These are phyloP conservation scores for Sodiomyces alkalinus DNA, from an alignment of 2,329 filamentous ascomycete species.

Conservation along the genomic window DNA sequence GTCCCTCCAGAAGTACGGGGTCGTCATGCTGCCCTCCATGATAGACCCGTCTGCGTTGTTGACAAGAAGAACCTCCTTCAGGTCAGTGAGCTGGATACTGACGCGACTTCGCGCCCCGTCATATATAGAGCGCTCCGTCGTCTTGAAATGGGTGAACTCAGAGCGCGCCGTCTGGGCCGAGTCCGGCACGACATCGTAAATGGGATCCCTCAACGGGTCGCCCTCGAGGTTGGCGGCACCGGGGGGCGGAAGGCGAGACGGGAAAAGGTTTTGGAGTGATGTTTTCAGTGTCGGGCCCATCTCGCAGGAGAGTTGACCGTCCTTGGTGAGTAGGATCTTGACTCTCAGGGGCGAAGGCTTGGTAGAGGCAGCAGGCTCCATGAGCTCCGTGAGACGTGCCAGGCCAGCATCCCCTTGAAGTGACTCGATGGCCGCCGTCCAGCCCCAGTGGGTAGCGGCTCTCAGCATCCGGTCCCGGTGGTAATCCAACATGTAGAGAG, in stretches of 20 bases:
- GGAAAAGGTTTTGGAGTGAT: constrained; percentile 37
- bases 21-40: constrained; percentile 78
- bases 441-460: constrained; percentile 41
- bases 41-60: constrained; percentile 45
- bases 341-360: constrained; percentile 27
- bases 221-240: constrained; percentile 11
- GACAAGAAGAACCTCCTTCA: constrained; percentile 61
- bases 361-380: constrained; percentile 12
- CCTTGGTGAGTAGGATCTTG: constrained; percentile 35
- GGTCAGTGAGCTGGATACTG: constrained; percentile 32
- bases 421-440: constrained; percentile 27
- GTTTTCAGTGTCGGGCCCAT: constrained; percentile 15
- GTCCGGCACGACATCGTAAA: constrained; percentile 31
- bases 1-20: constrained; percentile 62
- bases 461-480: constrained; percentile 67
- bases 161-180: constrained; percentile 23
- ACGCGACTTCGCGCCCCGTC: constrained; percentile 50
- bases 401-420: constrained; percentile 33
- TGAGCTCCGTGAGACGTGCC: constrained; percentile 16
- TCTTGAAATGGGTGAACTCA: constrained; percentile 76
- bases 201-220: constrained; percentile 12
- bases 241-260: constrained; percentile 35
- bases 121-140: constrained; percentile 59
- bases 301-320: constrained; percentile 31
- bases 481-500: constrained; percentile 65